Evolutionary conservation across 352 stramenopile species (phyloP).

Genomic region (Pythium folliculosum): DNA sequence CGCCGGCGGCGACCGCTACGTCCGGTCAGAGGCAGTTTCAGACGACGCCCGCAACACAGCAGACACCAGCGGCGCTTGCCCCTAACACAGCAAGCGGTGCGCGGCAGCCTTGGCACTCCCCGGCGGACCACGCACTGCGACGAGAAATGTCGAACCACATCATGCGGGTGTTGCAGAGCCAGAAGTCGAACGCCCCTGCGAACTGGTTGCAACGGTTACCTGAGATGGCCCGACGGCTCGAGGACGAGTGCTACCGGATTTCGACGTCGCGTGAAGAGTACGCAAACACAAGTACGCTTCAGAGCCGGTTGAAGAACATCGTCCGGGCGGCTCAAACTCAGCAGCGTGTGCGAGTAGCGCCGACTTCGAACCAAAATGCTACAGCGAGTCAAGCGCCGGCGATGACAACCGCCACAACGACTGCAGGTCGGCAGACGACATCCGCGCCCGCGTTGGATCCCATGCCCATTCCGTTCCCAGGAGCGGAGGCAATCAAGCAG

Average conservation of each 20-base stretch:
- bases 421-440: conserved; percentile 7
- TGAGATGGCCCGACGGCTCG: conserved; percentile 97
- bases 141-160: conserved; percentile 91
- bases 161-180: conserved; percentile 94
- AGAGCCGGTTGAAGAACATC: conserved; percentile 94
- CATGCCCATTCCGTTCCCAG: conserved; percentile 62
- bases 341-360: conserved; percentile 40
- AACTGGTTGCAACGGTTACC: conserved; percentile 97
- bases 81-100: conserved; percentile 9
- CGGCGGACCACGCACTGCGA: conserved; percentile 68
- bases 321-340: conserved; percentile 81
- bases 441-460: conserved; percentile 24
- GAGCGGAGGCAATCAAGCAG: conserved; percentile 42
- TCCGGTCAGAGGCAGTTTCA: conserved; percentile 17
- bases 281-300: conserved; percentile 93
- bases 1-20: background rate
- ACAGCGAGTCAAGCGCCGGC: conserved; percentile 29
- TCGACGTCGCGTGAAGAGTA: conserved; percentile 92
- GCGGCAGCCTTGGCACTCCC: conserved; percentile 68
- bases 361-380: conserved; percentile 7
- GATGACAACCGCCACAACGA: conserved; percentile 22
- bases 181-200: conserved; percentile 93
- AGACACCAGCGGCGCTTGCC: conserved; percentile 2
- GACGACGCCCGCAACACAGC: background rate
- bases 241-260: conserved; percentile 96